Percentiles rank a stretch among this genome's conserved stretches.
These are phyloP conservation scores for Crithidia sp. DNA, from an alignment of 208 protist genomes.

Conservation along the genomic window DNA sequence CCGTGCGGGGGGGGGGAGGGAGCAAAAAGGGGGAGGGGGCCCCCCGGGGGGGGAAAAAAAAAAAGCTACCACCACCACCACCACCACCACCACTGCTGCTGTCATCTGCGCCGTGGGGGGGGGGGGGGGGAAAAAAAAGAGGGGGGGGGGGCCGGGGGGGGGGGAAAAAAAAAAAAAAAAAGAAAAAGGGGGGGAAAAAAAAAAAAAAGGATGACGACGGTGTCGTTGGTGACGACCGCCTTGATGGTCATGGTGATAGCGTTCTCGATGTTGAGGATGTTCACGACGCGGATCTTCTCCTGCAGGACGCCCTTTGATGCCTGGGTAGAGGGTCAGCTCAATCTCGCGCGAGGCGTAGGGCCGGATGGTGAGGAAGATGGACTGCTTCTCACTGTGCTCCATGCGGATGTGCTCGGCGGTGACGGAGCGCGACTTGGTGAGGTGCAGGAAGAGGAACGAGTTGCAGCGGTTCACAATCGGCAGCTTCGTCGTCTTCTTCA, in stretches of 20 bases:
- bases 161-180: no score
- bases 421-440: slow-evolving; percentile 84
- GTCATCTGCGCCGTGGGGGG: background rate
- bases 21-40: no score
- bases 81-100: background rate
- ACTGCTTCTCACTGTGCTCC: slow-evolving; percentile 71
- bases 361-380: slow-evolving; percentile 69
- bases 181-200: no score
- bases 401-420: slow-evolving; percentile 86
- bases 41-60: no score
- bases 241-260: slow-evolving; percentile 75
- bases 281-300: slow-evolving; percentile 75
- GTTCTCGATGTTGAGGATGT: slow-evolving; percentile 76
- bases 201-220: no score
- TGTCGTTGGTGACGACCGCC: slow-evolving; percentile 86
- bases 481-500: slow-evolving; percentile 82
- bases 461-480: slow-evolving; percentile 82
- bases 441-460: slow-evolving; percentile 65
- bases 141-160: no score
- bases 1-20: background rate
- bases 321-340: slow-evolving; percentile 79
- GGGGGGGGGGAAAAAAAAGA: no score
- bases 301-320: slow-evolving; percentile 86
- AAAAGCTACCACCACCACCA: background rate
- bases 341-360: slow-evolving; percentile 84